These are phyloP conservation scores for Neurospora sp. DNA, from an alignment of 495 filamentous ascomycete species.

Conservation along the genomic window DNA sequence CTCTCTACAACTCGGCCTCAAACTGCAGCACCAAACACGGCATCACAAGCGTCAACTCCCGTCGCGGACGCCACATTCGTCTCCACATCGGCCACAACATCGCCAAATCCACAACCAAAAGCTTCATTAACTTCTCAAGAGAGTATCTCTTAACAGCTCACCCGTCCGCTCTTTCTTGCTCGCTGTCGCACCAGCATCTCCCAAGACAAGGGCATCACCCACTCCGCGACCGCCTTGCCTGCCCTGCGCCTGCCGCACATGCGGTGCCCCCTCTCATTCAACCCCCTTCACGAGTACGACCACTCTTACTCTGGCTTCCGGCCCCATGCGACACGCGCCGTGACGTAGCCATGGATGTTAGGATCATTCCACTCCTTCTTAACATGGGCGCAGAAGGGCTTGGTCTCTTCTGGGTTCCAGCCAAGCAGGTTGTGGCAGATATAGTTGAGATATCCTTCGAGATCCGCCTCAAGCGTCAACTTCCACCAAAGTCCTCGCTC, in stretches of 20 bases:
- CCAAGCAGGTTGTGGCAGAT: slow-evolving; percentile 4
- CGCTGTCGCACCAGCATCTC: not conserved
- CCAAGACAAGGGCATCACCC: not conserved
- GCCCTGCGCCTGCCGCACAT: not conserved
- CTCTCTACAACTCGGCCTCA: not conserved
- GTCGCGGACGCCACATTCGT: not conserved
- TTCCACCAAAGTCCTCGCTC: not conserved
- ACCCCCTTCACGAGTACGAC: not conserved
- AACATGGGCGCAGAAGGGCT: not conserved
- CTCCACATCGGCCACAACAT: not conserved
- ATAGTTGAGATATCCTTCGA: slow-evolving; percentile 2
- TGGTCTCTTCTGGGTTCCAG: slow-evolving; percentile 8
- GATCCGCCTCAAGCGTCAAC: not conserved
- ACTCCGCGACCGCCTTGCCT: not conserved
- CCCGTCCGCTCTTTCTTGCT: not conserved
- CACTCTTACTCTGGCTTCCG: slow-evolving; percentile 27
- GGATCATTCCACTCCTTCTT: not conserved
- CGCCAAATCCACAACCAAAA: not conserved
- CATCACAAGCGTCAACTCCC: not conserved
- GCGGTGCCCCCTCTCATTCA: not conserved
- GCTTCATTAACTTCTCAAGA: not conserved
- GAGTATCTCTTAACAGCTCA: not conserved
- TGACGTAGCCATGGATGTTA: not conserved
- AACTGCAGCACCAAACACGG: not conserved
- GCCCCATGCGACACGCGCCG: slow-evolving; percentile 6